Evolutionary conservation across 2,329 filamentous ascomycete genomes (phyloP), one percentile per base, ranked within the genome.

Genomic region (Venturia nashicola): DNA sequence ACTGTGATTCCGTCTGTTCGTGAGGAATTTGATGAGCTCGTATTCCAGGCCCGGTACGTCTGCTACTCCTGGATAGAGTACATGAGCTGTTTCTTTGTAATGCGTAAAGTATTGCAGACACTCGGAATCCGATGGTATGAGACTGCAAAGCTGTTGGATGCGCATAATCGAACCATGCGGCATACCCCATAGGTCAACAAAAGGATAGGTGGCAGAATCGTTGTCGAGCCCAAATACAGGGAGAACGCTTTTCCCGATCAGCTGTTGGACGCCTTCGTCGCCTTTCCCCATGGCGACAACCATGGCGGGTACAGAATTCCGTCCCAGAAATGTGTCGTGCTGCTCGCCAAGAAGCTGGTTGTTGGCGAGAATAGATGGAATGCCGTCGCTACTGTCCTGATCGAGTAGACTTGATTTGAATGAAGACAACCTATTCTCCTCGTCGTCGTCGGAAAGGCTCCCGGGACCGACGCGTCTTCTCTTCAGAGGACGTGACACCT

Each of bases 171-270:
- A 84, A 60, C 81, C 83, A 64, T 85, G 82, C 1, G 82, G 82
- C 7, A 84, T 66, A 1, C 79, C 84, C 84, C 84, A 86, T 2
- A 86, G 73, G 69, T 86, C 84, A 40, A 86, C 82, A 68, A 86
- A 86, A 6, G 84, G 84, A 69, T 86, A 86, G 9, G 83, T 86
- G 3, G 83, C 83, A 46, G 80, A 83, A 68, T 86, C 83, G 67
- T 86, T 86, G 69, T 86, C 84, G 36, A 86, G 76, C 2, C 84
- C 84, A 64, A 86, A 78, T 63, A 86, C 81, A 0, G 84, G 83
- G 20, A 86, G 72, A 67, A 86, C 83, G 55, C 82, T 83, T 68
- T 83, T 83, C 67, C 84, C 82, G 57, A 86, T 72, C 12, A 86
- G 72, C 59, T 84, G 80, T 39, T 62, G 61, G 18, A 62, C 46